Conservation (phyloP, 768 basidiomycete species). For the Tephrocybe sp. region DNA sequence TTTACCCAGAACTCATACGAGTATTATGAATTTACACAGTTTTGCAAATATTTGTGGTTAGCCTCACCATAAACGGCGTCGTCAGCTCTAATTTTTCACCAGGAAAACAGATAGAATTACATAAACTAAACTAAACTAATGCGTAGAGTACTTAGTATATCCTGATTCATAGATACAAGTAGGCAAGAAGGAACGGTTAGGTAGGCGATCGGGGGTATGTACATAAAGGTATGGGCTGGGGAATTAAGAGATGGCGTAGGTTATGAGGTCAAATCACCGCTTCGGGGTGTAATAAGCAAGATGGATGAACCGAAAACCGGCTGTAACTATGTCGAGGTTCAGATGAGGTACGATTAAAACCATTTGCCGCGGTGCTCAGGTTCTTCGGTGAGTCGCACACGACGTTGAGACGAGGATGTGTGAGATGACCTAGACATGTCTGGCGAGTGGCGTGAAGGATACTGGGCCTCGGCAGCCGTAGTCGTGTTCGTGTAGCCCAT, state of each 20-base stretch:
- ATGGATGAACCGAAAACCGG: slow-evolving; percentile 39
- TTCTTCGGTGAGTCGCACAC: slow-evolving; percentile 39
- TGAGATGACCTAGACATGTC: slow-evolving; percentile 36
- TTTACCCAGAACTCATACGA: no score
- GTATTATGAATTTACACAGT: no score
- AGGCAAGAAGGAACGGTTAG: slow-evolving; percentile 20
- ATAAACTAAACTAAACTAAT: slow-evolving; percentile 20
- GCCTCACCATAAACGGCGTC: no score
- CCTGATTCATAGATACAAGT: slow-evolving; percentile 19
- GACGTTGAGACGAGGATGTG: slow-evolving; percentile 42
- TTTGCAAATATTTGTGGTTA: no score
- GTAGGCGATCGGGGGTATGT: slow-evolving; percentile 29
- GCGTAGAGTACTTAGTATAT: slow-evolving; percentile 24
- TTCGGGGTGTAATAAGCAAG: slow-evolving; percentile 41
- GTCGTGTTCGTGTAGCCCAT: slow-evolving; percentile 33
- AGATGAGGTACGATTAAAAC: slow-evolving; percentile 27
- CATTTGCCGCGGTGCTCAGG: slow-evolving; percentile 41
- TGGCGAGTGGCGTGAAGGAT: slow-evolving; percentile 38
- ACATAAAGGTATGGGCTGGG: slow-evolving; percentile 23
- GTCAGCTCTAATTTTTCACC: background rate
- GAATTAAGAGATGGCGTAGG: slow-evolving; percentile 34
- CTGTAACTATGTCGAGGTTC: slow-evolving; percentile 37
- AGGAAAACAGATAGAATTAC: slow-evolving; percentile 20
- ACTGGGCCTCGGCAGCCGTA: slow-evolving; percentile 34
- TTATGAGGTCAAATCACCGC: slow-evolving; percentile 27